Evolutionary conservation across 768 basidiomycete genomes (phyloP), one percentile per base, ranked within the genome.

Genomic region (Trametes cingulata): DNA sequence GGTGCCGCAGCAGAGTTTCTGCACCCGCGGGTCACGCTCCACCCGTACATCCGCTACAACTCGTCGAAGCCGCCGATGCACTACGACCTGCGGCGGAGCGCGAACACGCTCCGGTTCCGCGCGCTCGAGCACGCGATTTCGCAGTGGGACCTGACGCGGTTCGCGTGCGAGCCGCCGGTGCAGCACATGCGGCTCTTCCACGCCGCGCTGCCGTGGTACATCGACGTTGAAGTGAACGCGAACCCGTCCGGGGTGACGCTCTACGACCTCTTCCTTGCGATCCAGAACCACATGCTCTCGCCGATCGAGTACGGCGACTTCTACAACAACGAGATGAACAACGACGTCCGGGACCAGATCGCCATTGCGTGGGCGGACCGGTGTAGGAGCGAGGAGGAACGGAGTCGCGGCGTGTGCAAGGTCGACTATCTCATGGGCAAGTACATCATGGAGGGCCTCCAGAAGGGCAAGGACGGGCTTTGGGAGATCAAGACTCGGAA

Each of bases 401-500:
- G 74, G 47, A 60, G 67, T 51, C 65, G 65, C 48, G 87, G 87
- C 1, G 79, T 88, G 22, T 74, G 77, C 56, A 77, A 78, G 50
- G 77, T 89, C 5, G 87, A 89, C 72, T 90, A 79, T 65, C 71
- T 90, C 72, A 82, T 82, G 14, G 78, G 76, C 36, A 79, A 78
- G 60, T 71, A 74, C 47, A 67, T 82, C 9, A 81, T 87, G 70
- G 73, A 79, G 56, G 88, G 88, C 7, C 70, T 90, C 58, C 70
- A 69, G 48, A 78, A 80, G 52, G 80, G 80, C 1, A 80, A 76
- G 65, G 78, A 81, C 35, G 87, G 87, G 8, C 76, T 83, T 72
- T 88, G 85, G 84, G 83, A 87, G 72, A 78, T 90, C 68, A 87
- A 82, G 72, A 80, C 83, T 39, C 75, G 71, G 52, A 74, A 62